These are phyloP conservation scores for Picea sitchensis DNA, from an alignment of 75 land plant genomes.

Conservation along the genomic window DNA sequence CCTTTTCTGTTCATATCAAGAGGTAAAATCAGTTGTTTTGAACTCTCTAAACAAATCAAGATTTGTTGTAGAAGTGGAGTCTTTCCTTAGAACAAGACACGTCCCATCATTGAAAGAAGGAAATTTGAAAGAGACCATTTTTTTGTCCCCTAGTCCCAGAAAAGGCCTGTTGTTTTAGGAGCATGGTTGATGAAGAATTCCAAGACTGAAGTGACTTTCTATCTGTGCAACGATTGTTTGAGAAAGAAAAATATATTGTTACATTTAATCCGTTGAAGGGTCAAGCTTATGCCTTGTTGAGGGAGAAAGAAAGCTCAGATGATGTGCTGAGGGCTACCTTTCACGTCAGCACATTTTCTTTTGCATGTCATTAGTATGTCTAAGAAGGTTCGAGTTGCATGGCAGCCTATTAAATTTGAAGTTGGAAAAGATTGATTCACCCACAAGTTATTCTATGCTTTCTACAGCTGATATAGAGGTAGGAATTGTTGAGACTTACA, in stretches of 20 bases:
- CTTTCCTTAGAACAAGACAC: conserved; percentile 80
- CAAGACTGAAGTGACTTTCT: conserved; percentile 61
- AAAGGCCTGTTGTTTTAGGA: conserved; percentile 32
- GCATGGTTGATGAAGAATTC: conserved; percentile 87
- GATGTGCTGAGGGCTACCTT: conserved; percentile 81
- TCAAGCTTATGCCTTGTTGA: conserved; percentile 68
- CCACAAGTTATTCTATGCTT: too few relatives aligned
- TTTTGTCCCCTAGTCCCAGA: too few relatives aligned
- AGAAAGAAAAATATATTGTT: conserved; percentile 68
- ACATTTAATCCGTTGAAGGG: conserved; percentile 66
- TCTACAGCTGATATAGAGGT: too few relatives aligned
- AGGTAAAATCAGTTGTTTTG: conserved; percentile 91
- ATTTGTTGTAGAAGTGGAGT: conserved; percentile 77
- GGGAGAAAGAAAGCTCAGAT: conserved; percentile 71
- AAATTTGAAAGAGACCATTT: too few relatives aligned
- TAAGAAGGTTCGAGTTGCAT: conserved; percentile 9
- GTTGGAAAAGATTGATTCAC: too few relatives aligned
- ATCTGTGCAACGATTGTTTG: conserved; percentile 56
- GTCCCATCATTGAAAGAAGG: too few relatives aligned
- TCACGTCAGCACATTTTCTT: conserved; percentile 70
- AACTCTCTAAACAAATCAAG: conserved; percentile 85
- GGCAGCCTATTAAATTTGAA: not conserved
- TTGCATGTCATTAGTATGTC: conserved; percentile 39
- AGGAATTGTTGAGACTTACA: too few relatives aligned
- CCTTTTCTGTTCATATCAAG: conserved; percentile 81